Conservation (phyloP, 1,284 basidiomycete species). For the Microbotryum saponariae region DNA sequence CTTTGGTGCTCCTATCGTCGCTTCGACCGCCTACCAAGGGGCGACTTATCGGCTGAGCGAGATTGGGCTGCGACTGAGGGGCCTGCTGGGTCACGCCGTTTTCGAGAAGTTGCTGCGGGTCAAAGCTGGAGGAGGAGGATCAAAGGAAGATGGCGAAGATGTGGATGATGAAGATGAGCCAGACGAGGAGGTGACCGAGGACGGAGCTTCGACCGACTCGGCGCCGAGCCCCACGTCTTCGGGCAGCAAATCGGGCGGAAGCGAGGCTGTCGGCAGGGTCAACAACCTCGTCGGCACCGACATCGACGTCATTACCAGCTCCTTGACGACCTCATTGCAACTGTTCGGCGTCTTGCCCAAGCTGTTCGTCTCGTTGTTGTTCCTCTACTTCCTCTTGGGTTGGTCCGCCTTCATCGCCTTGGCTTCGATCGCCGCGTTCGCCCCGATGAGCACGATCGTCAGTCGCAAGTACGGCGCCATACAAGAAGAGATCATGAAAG, state of each 20-base stretch:
- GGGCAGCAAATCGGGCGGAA: neutral
- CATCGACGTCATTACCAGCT: slow-evolving; percentile 27
- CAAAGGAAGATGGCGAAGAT: neutral
- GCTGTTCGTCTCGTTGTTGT: slow-evolving; percentile 62
- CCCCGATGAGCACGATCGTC: slow-evolving; percentile 18
- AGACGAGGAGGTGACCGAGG: too few species aligned
- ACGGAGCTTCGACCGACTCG: too few species aligned
- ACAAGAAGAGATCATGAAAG: slow-evolving; percentile 31
- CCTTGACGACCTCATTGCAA: slow-evolving; percentile 19
- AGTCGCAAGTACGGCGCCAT: slow-evolving; percentile 22
- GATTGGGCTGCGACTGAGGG: slow-evolving; percentile 18
- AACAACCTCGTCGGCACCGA: slow-evolving; percentile 30
- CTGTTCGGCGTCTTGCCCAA: slow-evolving; percentile 40
- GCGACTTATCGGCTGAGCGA: slow-evolving; percentile 23
- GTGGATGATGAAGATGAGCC: neutral
- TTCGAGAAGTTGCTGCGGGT: slow-evolving; percentile 22
- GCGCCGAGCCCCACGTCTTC: too few species aligned
- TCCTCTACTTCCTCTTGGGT: slow-evolving; percentile 79
- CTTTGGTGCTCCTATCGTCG: slow-evolving; percentile 22
- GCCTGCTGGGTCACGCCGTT: slow-evolving; percentile 15
- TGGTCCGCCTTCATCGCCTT: slow-evolving; percentile 39
- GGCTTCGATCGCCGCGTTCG: slow-evolving; percentile 17
- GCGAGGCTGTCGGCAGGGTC: slow-evolving; percentile 1
- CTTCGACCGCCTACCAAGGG: slow-evolving; percentile 23
- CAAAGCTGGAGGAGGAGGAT: slow-evolving; percentile 23